phyloP scores from a whole-genome alignment of 441 rosid genomes.

The Erysimum pusillum region DNA sequence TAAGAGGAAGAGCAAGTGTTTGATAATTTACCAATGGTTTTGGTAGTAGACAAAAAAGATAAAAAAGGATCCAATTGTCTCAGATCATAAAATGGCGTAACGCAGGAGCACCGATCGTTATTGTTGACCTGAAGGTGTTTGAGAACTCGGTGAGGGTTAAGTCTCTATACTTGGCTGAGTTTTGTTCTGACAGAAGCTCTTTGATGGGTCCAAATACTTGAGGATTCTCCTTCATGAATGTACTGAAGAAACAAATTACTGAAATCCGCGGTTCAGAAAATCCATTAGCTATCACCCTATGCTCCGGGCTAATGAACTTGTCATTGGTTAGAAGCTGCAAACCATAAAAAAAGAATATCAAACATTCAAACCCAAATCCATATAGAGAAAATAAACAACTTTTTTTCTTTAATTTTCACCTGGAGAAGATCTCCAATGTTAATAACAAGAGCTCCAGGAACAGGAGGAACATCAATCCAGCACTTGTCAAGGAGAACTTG shows the following conservation, averaged over 20 bases:
- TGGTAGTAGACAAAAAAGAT: not conserved
- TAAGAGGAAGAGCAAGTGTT: not conserved
- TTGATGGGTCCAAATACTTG: slow-evolving; percentile 61
- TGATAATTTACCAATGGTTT: not conserved
- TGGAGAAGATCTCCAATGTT: slow-evolving; percentile 69
- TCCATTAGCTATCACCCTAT: slow-evolving; percentile 56
- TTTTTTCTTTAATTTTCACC: no score
- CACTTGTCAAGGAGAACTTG: slow-evolving; percentile 54
- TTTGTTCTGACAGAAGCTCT: slow-evolving; percentile 62
- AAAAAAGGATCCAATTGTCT: not conserved
- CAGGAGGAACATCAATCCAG: slow-evolving; percentile 62
- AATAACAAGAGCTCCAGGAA: slow-evolving; percentile 63
- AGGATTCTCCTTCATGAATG: slow-evolving; percentile 32
- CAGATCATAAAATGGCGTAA: slow-evolving; percentile 48
- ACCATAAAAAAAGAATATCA: no score
- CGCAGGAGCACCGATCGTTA: slow-evolving; percentile 27
- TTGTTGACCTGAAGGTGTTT: slow-evolving; percentile 6
- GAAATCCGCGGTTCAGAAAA: slow-evolving; percentile 59
- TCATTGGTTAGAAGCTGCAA: slow-evolving; percentile 58
- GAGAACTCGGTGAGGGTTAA: slow-evolving; percentile 51
- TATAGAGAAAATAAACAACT: no score
- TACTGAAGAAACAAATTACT: slow-evolving; percentile 59
- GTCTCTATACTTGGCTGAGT: slow-evolving; percentile 60
- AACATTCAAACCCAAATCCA: no score
- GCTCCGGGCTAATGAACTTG: slow-evolving; percentile 58